phyloP scores from a whole-genome alignment of 2,329 filamentous ascomycete genomes.

The Penicillium oxalicum region DNA sequence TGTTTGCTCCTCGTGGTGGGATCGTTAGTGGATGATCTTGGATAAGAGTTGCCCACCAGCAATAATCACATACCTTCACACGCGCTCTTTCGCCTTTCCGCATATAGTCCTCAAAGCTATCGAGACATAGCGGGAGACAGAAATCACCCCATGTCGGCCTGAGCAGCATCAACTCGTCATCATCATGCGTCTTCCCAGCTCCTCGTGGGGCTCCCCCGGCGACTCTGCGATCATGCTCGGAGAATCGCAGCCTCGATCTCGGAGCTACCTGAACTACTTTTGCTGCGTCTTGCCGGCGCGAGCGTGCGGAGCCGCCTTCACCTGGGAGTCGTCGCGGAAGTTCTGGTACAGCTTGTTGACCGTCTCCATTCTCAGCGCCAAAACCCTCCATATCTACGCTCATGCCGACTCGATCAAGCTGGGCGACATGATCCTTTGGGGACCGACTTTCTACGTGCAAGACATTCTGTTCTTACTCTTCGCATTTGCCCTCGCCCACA shows the following conservation, averaged over 20 bases:
- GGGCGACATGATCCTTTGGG: slow-evolving; percentile 16
- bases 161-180: background rate
- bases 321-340: slow-evolving; percentile 11
- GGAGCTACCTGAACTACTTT: slow-evolving; percentile 3
- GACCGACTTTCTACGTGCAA: slow-evolving; percentile 21
- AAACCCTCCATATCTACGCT: slow-evolving; percentile 20
- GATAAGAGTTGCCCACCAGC: too few species aligned
- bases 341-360: slow-evolving; percentile 19
- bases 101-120: too few species aligned
- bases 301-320: slow-evolving; percentile 3
- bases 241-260: slow-evolving; percentile 1
- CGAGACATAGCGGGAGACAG: too few species aligned
- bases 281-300: slow-evolving; percentile 14
- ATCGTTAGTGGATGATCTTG: too few species aligned
- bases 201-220: slow-evolving; percentile 1
- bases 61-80: too few species aligned
- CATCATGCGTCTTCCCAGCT: slow-evolving; percentile 6
- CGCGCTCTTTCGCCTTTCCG: too few species aligned
- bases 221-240: background rate
- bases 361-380: slow-evolving; percentile 16
- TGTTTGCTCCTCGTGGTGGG: background rate
- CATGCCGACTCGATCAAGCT: slow-evolving; percentile 17
- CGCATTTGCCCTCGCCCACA: slow-evolving; percentile 8
- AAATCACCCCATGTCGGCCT: background rate
- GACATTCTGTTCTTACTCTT: slow-evolving; percentile 17